Evolutionary conservation across 306 rosid genomes (phyloP).

Genomic region (Inga leiocalycina): DNA sequence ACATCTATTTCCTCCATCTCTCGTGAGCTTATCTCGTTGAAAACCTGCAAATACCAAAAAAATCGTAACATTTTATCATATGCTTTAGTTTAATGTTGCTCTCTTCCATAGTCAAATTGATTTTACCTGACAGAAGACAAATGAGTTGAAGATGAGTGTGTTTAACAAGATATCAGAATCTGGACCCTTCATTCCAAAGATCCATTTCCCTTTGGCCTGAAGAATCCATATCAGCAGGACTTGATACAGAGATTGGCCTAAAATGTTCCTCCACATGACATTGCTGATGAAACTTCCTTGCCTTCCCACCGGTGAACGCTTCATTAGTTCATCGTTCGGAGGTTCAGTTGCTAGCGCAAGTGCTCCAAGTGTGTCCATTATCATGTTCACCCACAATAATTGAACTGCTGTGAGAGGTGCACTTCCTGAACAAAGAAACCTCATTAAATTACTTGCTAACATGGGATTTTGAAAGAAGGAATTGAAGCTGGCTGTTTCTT

Average conservation of each 20-base stretch:
- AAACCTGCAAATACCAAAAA: conserved; percentile 54
- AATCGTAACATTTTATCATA: neutral
- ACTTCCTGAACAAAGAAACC: conserved; percentile 56
- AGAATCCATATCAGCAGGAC: conserved; percentile 77
- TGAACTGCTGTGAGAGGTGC: conserved; percentile 99
- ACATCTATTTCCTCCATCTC: conserved; percentile 89
- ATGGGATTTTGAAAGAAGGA: neutral
- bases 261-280: conserved; percentile 95
- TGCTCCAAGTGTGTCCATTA: conserved; percentile 97
- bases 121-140: conserved; percentile 92
- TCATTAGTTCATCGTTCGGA: conserved; percentile 89
- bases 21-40: conserved; percentile 90
- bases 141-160: conserved; percentile 91
- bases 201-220: conserved; percentile 68
- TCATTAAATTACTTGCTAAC: neutral
- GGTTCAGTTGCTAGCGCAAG: conserved; percentile 99
- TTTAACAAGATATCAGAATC: conserved; percentile 69
- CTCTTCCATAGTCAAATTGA: neutral
- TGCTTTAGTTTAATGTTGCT: neutral
- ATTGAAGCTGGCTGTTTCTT: neutral
- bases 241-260: conserved; percentile 89
- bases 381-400: conserved; percentile 98
- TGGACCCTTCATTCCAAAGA: conserved; percentile 61
- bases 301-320: conserved; percentile 84
- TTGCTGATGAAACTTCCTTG: conserved; percentile 82